phyloP scores from a whole-genome alignment of 2,329 filamentous ascomycete genomes.

The Rachicladosporium sp. region DNA sequence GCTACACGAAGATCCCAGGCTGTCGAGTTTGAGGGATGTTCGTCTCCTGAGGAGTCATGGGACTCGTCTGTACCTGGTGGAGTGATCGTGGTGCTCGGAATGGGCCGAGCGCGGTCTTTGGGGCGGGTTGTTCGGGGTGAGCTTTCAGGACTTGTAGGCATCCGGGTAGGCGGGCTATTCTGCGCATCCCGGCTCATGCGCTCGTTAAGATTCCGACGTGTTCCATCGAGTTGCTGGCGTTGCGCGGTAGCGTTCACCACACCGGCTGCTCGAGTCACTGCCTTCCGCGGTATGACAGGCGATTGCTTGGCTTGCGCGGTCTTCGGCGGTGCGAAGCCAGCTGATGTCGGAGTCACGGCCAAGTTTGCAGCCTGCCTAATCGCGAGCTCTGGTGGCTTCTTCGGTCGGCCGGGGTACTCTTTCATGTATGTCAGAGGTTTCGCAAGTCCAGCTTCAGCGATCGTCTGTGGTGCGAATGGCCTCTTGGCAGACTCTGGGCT shows the following conservation, averaged over 20 bases:
- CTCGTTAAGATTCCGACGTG: no score
- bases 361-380: conserved; percentile 6
- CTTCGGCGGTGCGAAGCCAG: conserved; percentile 7
- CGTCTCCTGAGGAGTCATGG: conserved; percentile 31
- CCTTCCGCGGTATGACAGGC: conserved; percentile 23
- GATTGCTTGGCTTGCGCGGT: conserved; percentile 5
- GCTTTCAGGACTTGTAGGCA: no score
- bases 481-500: background rate
- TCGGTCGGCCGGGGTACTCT: conserved; percentile 31
- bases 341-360: conserved; percentile 4
- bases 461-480: conserved; percentile 4
- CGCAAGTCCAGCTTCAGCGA: conserved; percentile 12
- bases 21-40: conserved; percentile 1
- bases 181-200: no score
- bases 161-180: no score
- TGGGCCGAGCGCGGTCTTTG: conserved; percentile 13
- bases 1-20: conserved; percentile 50
- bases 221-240: conserved; percentile 20
- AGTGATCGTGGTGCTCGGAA: conserved; percentile 25
- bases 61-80: conserved; percentile 30
- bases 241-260: conserved; percentile 22
- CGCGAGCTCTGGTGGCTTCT: conserved; percentile 13
- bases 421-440: conserved; percentile 31
- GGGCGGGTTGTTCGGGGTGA: background rate
- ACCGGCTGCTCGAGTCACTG: conserved; percentile 20